Base-by-base conservation (phyloP, 345 rosid species). In the Nephelium lappaceum region DNA sequence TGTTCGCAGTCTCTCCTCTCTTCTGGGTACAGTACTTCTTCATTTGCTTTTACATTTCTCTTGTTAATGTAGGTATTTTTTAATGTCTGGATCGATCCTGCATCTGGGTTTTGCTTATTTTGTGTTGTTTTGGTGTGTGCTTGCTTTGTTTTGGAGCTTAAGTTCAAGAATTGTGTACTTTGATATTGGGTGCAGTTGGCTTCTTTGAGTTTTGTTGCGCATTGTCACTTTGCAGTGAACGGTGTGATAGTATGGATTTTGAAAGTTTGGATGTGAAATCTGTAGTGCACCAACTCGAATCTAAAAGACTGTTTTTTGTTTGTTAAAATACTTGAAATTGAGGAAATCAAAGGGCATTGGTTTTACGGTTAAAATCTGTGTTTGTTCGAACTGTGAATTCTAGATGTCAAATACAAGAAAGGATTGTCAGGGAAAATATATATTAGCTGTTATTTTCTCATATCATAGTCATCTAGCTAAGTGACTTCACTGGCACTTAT, bases 21-120 rank as follows among this genome's bases (percentile, higher is more conserved):
- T 91, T 16, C 41, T 96, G 89, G 98, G 99, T 96, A 93, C 55
- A 97, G 99, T 96, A 93, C 55, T 79, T 75, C 41, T 78, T 58
- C 36, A 11, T 71, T 58, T 14, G 9, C 68, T 27, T n/a, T 72
- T 68, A 1, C 10, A 36, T 0, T 69, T 49, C 24, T 24, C 36
- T 2, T 31, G 36, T 31, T 31, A 31, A 31, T 31, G 64, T 60
- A 53, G 36, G 0, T 61, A 21, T 57, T 73, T 9, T 68, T 53
- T 57, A 27, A 45, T 58, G 42, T 74, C 79, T 72, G 53, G 70
- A 5, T 80, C 43, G 24, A 69, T 75, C 77, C 66, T 6, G 80
- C 31, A 43, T 53, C 3, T 66, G 80, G 76, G 79, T 83, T 81
- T 73, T 45, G 58, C 43, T 61, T 49, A 43, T 80, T 80, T 10